Conservation (phyloP, 192 early-diverging fungal species). For the Podila horticola region DNA sequence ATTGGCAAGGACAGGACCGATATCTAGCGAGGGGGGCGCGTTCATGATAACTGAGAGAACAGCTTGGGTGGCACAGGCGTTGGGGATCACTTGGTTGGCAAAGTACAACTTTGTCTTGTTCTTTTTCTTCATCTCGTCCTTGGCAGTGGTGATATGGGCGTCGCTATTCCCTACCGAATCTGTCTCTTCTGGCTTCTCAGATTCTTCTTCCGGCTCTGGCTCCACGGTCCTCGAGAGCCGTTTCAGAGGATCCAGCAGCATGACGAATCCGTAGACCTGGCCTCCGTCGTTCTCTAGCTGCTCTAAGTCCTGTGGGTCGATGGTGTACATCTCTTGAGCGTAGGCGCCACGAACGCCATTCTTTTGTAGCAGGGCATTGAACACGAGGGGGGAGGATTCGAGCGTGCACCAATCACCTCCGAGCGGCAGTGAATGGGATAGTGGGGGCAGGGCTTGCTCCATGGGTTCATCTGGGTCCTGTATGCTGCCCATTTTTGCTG, state of each 20-base stretch:
- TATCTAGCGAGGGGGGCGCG: constrained; percentile 1
- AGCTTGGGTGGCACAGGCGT: constrained; percentile 21
- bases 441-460: no score
- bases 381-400: constrained; percentile 9
- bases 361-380: constrained; percentile 4
- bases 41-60: constrained; percentile 10
- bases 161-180: no score
- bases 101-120: background rate
- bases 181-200: background rate
- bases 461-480: no score
- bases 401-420: constrained; percentile 10
- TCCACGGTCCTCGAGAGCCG: background rate
- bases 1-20: background rate
- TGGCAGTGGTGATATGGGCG: no score
- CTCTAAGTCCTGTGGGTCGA: background rate
- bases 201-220: background rate
- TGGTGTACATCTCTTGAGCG: constrained; percentile 12
- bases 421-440: no score
- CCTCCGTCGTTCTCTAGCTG: background rate
- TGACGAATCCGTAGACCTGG: constrained; percentile 2
- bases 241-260: constrained; percentile 1
- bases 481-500: no score
- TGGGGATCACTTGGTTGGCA: constrained; percentile 17
- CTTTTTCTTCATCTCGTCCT: no score
- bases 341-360: constrained; percentile 7